These are phyloP conservation scores for Alisma plantagoaquatica DNA, from an alignment of 106 monocot genomes.

Conservation along the genomic window DNA sequence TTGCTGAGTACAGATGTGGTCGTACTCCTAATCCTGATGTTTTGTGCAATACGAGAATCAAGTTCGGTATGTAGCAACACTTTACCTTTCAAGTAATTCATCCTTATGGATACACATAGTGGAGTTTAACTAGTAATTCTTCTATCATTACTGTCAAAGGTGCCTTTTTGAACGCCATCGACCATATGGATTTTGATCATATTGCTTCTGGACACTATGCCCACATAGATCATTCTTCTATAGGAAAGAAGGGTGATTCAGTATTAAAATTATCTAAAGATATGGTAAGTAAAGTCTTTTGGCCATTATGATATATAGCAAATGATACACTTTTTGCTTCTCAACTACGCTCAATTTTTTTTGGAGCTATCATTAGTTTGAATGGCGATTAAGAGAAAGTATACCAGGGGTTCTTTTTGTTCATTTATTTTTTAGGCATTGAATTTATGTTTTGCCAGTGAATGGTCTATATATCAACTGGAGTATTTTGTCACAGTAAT, in stretches of 20 bases:
- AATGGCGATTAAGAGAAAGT: no score
- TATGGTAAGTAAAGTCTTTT: conserved; percentile 53
- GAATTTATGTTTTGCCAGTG: no score
- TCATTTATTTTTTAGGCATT: no score
- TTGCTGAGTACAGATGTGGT: conserved; percentile 79
- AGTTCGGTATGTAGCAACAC: conserved; percentile 92
- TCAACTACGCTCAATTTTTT: no score
- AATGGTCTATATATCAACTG: no score
- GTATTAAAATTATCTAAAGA: conserved; percentile 78
- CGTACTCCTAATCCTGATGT: conserved; percentile 98
- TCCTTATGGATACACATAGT: no score
- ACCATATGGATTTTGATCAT: conserved; percentile 80
- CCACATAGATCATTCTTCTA: conserved; percentile 41
- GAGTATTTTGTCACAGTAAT: no score
- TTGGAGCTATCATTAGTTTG: no score
- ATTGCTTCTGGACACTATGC: conserved; percentile 99
- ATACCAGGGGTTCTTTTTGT: no score
- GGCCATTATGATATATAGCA: neutral
- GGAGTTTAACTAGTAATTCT: no score
- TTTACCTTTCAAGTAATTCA: no score
- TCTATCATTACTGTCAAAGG: conserved; percentile 28
- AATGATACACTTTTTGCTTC: neutral
- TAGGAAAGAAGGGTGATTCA: conserved; percentile 28
- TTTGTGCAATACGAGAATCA: conserved; percentile 97
- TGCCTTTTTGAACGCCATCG: conserved; percentile 80